phyloP scores from a whole-genome alignment of 1,139 yeast genomes.

The Sugiyamaella castrensis region DNA sequence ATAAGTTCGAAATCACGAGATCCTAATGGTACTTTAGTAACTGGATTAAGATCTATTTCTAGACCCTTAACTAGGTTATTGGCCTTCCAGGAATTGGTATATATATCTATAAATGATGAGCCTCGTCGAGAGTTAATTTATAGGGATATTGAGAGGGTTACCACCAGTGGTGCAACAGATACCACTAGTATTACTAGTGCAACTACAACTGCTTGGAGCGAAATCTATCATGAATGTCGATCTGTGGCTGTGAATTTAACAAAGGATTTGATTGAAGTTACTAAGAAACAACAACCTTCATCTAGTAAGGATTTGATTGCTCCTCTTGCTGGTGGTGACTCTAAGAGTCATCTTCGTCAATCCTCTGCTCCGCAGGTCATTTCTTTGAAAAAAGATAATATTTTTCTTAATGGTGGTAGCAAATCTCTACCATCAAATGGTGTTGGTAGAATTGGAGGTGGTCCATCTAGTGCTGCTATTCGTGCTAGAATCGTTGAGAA shows the following conservation, averaged over 20 bases:
- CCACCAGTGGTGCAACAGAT: conserved; percentile 2
- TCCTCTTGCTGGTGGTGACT: not conserved
- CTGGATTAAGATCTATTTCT: conserved; percentile 57
- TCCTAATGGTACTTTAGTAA: conserved; percentile 68
- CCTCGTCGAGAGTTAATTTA: conserved; percentile 37
- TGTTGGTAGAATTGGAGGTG: conserved; percentile 1
- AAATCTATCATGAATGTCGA: conserved; percentile 26
- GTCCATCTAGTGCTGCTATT: conserved; percentile 8
- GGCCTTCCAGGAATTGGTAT: conserved; percentile 41
- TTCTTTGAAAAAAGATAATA: not conserved
- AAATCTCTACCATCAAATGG: conserved; percentile 16
- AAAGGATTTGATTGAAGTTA: not conserved
- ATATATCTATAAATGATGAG: conserved; percentile 33
- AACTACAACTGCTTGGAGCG: conserved; percentile 28
- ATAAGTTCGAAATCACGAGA: conserved; percentile 66
- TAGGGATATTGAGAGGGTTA: conserved; percentile 34
- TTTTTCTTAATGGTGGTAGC: not conserved
- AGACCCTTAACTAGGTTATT: conserved; percentile 50
- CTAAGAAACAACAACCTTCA: not conserved
- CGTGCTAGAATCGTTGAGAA: conserved; percentile 11
- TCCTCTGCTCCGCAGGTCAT: not conserved
- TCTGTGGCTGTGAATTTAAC: conserved; percentile 4
- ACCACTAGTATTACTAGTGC: conserved; percentile 20
- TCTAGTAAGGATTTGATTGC: not conserved
- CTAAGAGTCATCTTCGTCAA: not conserved